A percentile compares a stretch with the other conserved stretches of the same genome.
These are phyloP conservation scores for Biscogniauxia marginata DNA, from an alignment of 2,329 filamentous ascomycete genomes.

Conservation along the genomic window DNA sequence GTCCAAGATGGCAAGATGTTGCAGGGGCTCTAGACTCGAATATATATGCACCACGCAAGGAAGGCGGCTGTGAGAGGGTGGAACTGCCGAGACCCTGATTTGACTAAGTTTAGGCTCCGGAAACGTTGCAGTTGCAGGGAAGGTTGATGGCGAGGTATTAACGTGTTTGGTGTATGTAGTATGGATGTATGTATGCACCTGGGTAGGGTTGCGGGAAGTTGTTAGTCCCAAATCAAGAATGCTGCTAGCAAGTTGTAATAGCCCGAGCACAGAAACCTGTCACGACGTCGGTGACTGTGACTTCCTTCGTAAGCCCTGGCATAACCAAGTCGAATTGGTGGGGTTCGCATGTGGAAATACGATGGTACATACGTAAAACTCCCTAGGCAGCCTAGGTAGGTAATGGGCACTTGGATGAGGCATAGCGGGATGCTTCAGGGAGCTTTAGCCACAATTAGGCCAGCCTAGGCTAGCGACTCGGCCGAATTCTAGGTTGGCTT, in stretches of 20 bases:
- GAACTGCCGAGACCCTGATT: slow-evolving; percentile 27
- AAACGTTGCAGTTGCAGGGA: slow-evolving; percentile 31
- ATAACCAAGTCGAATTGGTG: too few species aligned
- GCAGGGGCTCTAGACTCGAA: not conserved
- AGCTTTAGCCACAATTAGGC: not conserved
- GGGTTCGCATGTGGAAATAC: not conserved
- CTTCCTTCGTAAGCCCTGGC: too few species aligned
- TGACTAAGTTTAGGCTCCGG: slow-evolving; percentile 15
- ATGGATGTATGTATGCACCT: too few species aligned
- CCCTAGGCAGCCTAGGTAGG: not conserved
- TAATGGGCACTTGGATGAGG: not conserved
- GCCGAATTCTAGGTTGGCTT: not conserved
- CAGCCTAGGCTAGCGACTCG: not conserved
- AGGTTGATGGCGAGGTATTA: not conserved
- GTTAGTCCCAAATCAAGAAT: too few species aligned
- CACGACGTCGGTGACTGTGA: too few species aligned
- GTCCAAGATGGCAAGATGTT: not conserved
- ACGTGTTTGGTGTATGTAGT: not conserved
- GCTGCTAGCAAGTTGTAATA: too few species aligned
- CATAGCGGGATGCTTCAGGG: not conserved
- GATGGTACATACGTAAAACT: not conserved
- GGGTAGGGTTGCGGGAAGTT: too few species aligned
- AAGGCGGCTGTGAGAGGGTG: slow-evolving; percentile 3
- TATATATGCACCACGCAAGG: not conserved
- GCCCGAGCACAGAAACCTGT: too few species aligned